phyloP scores from a whole-genome alignment of 75 land plant genomes.

The Pinus taeda region DNA sequence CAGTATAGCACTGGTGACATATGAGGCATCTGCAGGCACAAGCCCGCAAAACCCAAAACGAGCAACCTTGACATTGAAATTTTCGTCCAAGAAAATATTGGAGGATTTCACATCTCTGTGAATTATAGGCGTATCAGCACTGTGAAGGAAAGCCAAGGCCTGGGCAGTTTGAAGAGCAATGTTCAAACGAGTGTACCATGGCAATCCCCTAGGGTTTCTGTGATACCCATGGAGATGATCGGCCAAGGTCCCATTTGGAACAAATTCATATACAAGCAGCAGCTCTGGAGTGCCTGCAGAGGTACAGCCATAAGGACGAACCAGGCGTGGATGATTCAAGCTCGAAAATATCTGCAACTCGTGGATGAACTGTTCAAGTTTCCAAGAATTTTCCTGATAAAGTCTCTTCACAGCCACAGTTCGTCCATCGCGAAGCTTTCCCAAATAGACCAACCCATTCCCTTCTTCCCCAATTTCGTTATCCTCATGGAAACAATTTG shows the following conservation, averaged over 20 bases:
- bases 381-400: not conserved
- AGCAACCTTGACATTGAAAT: slow-evolving; percentile 30
- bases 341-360: slow-evolving; percentile 14
- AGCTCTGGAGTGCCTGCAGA: not conserved
- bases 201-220: not conserved
- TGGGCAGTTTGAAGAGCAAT: slow-evolving; percentile 37
- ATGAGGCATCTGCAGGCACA: slow-evolving; percentile 15
- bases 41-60: slow-evolving; percentile 41
- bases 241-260: slow-evolving; percentile 39
- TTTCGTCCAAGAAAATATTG: slow-evolving; percentile 28
- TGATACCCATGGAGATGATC: slow-evolving; percentile 24
- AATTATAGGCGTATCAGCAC: slow-evolving; percentile 19
- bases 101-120: slow-evolving; percentile 37
- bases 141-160: slow-evolving; percentile 32
- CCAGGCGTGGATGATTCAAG: slow-evolving; percentile 13
- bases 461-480: slow-evolving; percentile 15
- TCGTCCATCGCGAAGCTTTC: slow-evolving; percentile 18
- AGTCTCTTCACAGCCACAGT: slow-evolving; percentile 15
- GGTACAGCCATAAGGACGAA: slow-evolving; percentile 6
- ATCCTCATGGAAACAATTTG: slow-evolving; percentile 13
- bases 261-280: too few relatives aligned
- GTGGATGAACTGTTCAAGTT: slow-evolving; percentile 16
- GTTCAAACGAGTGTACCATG: slow-evolving; percentile 15
- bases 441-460: slow-evolving; percentile 22
- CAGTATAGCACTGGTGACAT: slow-evolving; percentile 30